Base-by-base conservation (phyloP, 441 rosid genomes). In the Erysimum pusillum region DNA sequence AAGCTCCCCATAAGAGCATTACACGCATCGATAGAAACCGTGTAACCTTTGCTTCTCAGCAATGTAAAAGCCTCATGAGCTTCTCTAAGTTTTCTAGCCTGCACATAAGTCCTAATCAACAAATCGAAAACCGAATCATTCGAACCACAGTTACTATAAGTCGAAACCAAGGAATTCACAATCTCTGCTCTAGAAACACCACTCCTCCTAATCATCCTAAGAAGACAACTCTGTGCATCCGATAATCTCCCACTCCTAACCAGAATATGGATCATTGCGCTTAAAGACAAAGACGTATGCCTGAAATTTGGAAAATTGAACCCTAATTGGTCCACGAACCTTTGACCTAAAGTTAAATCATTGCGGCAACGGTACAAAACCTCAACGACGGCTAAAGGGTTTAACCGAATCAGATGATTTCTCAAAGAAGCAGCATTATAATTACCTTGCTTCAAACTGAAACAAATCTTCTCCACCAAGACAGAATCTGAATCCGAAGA, bases 1-100 rank as follows among this genome's bases (percentile, higher is more conserved):
- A 92, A 83, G 45, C 97, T 94, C 6, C 96, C 91, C 9, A 94
- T 87, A 56, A 94, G 93, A 81, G 92, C 83, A 64, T 92, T 94
- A 46, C 96, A 90, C 2, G 97, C 89, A 75, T 90, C 85, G 8
- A 94, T 80, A 28, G 95, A 83, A 46, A 92, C 77, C 15, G 11
- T 45, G 69, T 83, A 54, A 11, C 93, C 93, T 82, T 67, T 89
- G 65, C 83, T 67, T 71, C 85, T 71, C 66, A 88, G 73, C 69
- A 87, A 45, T 53, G 72, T 73, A 78, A 89, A 94, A 8, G 74
- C 91, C 73, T 89, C 93, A 0, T 81, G 73, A 15, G 88, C 97
- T 84, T 92, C 98, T 81, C 89, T 89, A 34, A 89, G 69, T 41
- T 88, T 90, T 73, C 89, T 87, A 78, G 97, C 96, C 56, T 91